These are phyloP conservation scores for Juncus effusus DNA, from an alignment of 176 grass and related monocot genomes.

Conservation along the genomic window DNA sequence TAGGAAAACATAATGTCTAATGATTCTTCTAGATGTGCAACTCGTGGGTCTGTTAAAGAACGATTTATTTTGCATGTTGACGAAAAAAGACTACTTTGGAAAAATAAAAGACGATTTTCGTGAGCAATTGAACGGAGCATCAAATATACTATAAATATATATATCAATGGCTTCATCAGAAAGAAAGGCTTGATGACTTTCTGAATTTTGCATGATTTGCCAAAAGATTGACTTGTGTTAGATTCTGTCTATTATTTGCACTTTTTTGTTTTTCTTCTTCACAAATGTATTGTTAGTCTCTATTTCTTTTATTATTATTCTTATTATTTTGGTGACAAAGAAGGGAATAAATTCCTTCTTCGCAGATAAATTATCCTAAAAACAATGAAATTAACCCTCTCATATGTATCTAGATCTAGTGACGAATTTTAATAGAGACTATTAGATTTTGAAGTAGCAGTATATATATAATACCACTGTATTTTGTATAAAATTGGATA, in stretches of 20 bases:
- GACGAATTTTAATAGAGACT: too few species aligned
- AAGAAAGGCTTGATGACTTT: conserved; percentile 2
- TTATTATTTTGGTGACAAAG: not conserved
- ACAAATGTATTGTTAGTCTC: not conserved
- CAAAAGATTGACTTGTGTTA: conserved; percentile 17
- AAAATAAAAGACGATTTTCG: not conserved
- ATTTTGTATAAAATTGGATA: too few species aligned
- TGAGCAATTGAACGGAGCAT: not conserved
- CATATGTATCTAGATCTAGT: too few species aligned
- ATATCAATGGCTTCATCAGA: conserved; percentile 1
- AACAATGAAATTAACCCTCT: too few species aligned
- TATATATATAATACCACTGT: too few species aligned
- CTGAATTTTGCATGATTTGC: conserved; percentile 8
- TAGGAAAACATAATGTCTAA: not conserved
- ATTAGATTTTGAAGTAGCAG: too few species aligned
- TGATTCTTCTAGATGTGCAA: conserved; percentile 1
- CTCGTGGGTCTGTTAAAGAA: not conserved
- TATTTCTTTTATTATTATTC: conserved; percentile 5
- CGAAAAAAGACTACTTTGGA: not conserved
- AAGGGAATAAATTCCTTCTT: conserved; percentile 2
- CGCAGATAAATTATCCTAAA: too few species aligned
- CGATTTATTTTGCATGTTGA: not conserved
- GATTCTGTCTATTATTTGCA: not conserved
- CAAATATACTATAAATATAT: too few species aligned
- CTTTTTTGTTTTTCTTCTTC: conserved; percentile 1